These are phyloP conservation scores for Ceratobasidium sp. DNA, from an alignment of 1,284 basidiomycete species.

Conservation along the genomic window DNA sequence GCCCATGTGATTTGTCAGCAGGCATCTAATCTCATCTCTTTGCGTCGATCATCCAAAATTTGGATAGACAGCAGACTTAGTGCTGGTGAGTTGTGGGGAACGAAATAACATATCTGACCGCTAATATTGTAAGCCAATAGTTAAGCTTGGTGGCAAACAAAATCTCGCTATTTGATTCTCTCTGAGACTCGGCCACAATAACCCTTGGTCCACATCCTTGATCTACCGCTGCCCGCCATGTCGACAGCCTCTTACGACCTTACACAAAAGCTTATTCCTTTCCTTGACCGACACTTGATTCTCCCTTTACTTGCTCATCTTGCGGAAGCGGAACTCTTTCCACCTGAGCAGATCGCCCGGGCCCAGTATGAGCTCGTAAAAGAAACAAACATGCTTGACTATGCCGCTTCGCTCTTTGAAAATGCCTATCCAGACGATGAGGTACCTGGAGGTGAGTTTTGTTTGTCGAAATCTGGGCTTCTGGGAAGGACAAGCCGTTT, in stretches of 20 bases:
- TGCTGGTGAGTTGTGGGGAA: conserved; percentile 13
- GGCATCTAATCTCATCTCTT: conserved; percentile 21
- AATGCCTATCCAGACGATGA: conserved; percentile 80
- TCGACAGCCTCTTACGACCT: conserved; percentile 74
- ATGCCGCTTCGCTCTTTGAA: conserved; percentile 83
- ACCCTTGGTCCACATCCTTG: conserved; percentile 29
- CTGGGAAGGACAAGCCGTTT: conserved; percentile 3
- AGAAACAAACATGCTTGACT: conserved; percentile 97
- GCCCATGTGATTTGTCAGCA: conserved; percentile 14
- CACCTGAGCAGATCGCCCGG: conserved; percentile 79
- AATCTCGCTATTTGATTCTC: neutral
- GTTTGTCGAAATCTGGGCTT: neutral
- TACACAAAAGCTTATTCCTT: conserved; percentile 91
- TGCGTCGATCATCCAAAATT: conserved; percentile 44
- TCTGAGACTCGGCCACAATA: conserved; percentile 1
- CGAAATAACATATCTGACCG: neutral
- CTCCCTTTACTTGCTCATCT: conserved; percentile 94
- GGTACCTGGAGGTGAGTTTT: conserved; percentile 71
- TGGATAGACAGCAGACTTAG: conserved; percentile 4
- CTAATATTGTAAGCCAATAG: too few species aligned
- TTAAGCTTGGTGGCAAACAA: too few species aligned
- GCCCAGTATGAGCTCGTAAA: conserved; percentile 98
- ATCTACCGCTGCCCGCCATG: conserved; percentile 8
- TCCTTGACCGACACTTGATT: conserved; percentile 94
- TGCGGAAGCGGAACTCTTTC: conserved; percentile 78